phyloP scores from a whole-genome alignment of 2,329 filamentous ascomycete species.

The Fusarium armeniacum region DNA sequence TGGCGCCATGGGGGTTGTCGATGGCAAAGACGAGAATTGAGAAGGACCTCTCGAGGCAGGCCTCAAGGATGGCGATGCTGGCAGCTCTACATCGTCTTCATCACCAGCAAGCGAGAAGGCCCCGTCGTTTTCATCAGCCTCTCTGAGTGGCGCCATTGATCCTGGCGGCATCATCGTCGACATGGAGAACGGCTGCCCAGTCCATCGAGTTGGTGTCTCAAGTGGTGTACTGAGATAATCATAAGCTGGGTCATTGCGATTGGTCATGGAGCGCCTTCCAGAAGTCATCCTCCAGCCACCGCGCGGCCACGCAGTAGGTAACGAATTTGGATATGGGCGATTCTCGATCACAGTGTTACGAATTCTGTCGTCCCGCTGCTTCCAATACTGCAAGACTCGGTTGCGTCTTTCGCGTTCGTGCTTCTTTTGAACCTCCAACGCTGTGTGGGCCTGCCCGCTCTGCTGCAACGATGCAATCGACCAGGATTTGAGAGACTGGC shows the following conservation, averaged over 20 bases:
- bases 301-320: conserved; percentile 39
- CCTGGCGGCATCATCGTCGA: conserved; percentile 50
- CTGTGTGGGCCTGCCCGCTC: conserved; percentile 57
- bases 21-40: conserved; percentile 49
- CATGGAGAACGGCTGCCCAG: conserved; percentile 58
- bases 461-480: conserved; percentile 56
- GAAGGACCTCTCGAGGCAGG: conserved; percentile 39
- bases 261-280: conserved; percentile 44
- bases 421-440: conserved; percentile 52
- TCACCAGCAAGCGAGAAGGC: conserved; percentile 44
- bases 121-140: conserved; percentile 51
- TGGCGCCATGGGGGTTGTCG: conserved; percentile 61
- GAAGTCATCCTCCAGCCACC: conserved; percentile 49
- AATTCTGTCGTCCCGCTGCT: conserved; percentile 36
- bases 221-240: conserved; percentile 46
- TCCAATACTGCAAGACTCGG: conserved; percentile 54
- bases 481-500: conserved; percentile 55
- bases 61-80: conserved; percentile 42
- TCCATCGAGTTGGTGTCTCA: conserved; percentile 64
- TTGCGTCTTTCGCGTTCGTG: conserved; percentile 53
- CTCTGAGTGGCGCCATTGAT: conserved; percentile 52
- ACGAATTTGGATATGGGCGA: conserved; percentile 30
- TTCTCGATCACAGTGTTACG: conserved; percentile 24
- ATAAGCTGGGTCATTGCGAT: conserved; percentile 41
- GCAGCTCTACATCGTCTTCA: conserved; percentile 45